Percentiles rank a stretch among this genome's conserved stretches.
Evolutionary conservation across 148 eudicot species (phyloP).

Genomic region (Rhododendron simsii): DNA sequence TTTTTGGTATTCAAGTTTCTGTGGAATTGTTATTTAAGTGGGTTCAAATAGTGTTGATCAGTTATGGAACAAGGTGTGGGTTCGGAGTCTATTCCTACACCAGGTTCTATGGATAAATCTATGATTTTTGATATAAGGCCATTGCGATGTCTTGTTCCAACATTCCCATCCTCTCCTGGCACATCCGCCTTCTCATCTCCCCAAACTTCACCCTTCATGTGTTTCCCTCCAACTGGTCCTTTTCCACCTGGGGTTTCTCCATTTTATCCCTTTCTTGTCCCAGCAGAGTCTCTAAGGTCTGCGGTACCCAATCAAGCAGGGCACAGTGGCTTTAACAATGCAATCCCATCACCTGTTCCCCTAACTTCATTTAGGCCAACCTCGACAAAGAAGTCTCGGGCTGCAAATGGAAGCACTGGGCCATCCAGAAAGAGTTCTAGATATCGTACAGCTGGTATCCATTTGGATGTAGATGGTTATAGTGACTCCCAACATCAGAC

Average conservation of each 20-base stretch:
- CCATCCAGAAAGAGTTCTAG: conserved; percentile 31
- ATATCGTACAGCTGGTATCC: background rate
- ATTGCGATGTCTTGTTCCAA: conserved; percentile 36
- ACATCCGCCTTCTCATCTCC: conserved; percentile 22
- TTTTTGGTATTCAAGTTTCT: background rate
- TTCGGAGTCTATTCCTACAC: conserved; percentile 22
- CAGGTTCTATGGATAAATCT: conserved; percentile 31
- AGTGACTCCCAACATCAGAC: conserved; percentile 31
- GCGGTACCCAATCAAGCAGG: conserved; percentile 11
- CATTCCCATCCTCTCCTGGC: conserved; percentile 33
- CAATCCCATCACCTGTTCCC: conserved; percentile 53
- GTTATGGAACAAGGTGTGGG: conserved; percentile 31
- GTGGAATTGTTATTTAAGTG: background rate
- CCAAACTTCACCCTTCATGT: conserved; percentile 30
- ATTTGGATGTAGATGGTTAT: conserved; percentile 34
- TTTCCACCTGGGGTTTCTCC: conserved; percentile 47
- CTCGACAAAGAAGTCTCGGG: background rate
- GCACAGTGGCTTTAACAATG: conserved; percentile 10
- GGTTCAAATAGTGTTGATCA: background rate
- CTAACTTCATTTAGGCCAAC: conserved; percentile 62
- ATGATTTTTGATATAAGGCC: conserved; percentile 40
- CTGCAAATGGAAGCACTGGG: conserved; percentile 41
- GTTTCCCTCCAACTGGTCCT: conserved; percentile 46
- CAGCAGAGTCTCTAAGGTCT: conserved; percentile 18
- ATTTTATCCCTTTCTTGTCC: conserved; percentile 35